Evolutionary conservation across 805 yeast genomes (phyloP), one percentile per base, ranked within the genome.

Genomic region (Schwanniomyces yamadae): DNA sequence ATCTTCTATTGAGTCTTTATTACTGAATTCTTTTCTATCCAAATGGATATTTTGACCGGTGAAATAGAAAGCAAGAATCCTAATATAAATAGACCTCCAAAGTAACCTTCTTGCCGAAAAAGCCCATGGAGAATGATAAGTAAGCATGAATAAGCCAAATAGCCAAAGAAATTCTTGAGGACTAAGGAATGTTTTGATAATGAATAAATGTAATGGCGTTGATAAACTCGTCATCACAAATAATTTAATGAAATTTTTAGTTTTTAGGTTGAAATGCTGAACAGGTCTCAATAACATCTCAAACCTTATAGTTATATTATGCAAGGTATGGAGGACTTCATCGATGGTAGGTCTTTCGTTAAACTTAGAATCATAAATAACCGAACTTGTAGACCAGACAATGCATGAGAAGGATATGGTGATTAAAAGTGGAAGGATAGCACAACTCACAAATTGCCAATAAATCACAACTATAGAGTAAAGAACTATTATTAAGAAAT

Each of bases 261-360:
- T 29, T 24, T 40, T 43, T 23, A 67, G 44, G 13, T 50, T 51
- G 23, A 62, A 45, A 28, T 57, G 61, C 36, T 56, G 53, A 5
- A 62, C 57, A 0, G 78, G 78, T 11, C 63, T 50, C 16, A 69
- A 45, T 4, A 71, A 36, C 46, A 69, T 58, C 36, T 66, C 71
- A 38, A 59, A 58, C 23, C 81, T 58, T 1, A 63, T 49, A 2
- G 70, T 57, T 34, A 76, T 60, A 42, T 77, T 77, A 29, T 68
- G 66, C 36, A 74, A 48, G 0, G 75, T 66, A 41, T 67, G 69
- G 23, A 76, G 40, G 2, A 75, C 73, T 44, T 76, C 81, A 34
- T 74, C 79, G 21, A 75, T 53, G 1, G 80, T 76, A 9, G 80
- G 80, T 31, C 58, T 66, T 36, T 70, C 75, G 34, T 69, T 64